Evolutionary conservation across 2,329 filamentous ascomycete species (phyloP), one percentile per base, ranked within the genome.

Genomic region (Aspergillus sergii): DNA sequence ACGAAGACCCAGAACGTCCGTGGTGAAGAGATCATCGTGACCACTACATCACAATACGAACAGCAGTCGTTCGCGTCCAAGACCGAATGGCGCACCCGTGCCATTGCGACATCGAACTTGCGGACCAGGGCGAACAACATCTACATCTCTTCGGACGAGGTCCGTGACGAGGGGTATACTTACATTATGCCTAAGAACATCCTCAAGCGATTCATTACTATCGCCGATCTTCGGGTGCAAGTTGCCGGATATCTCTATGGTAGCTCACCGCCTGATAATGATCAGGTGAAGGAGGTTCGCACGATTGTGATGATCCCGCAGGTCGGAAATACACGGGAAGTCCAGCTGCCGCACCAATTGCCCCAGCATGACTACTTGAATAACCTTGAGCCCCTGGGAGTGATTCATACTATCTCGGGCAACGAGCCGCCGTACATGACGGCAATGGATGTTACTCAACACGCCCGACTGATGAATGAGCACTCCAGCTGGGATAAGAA

Each of bases 151-250:
- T 95, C 94, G 0, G 93, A 97, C 59, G 95, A 98, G 75, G 91
- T 94, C 68, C 91, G 93, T 59, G 88, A 95, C 67, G 93, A 97
- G 64, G 92, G 94, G 45, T 91, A 92, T 75, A 99, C 94, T 0
- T 99, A 98, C 73, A 92, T 99, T 73, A 97, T 99, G 92, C 95
- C 95, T 0, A 99, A 98, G 87, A 99, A 99, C 78, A 90, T 99
- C 56, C 86, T 99, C 72, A 97, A 97, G 85, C 92, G 93, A 68
- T 99, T 99, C 84, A 98, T 99, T 81, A 95, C 92, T 28, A 96
- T 99, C 74, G 91, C 95, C 54, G 95, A 99, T 82, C 87, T 99
- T 61, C 91, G 96, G 55, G 94, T 98, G 16, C 95, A 99, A 79
- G 94, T 99, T 57, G 94, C 94, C 19, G 95, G 94, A 1, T 99